phyloP scores from a whole-genome alignment of 495 filamentous ascomycete genomes.

The Apodospora peruviana region DNA sequence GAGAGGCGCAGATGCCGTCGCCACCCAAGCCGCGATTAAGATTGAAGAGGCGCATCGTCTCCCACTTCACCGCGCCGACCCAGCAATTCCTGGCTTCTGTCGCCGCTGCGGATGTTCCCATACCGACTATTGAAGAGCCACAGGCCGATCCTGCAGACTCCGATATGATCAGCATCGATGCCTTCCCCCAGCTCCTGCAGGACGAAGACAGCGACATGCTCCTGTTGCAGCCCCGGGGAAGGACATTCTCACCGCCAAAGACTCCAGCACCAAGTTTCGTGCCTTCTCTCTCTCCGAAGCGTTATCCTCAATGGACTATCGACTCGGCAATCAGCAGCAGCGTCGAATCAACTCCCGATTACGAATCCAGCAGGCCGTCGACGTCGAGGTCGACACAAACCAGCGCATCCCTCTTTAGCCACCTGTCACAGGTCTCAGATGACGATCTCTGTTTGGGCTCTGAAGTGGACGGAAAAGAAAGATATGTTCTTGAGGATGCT shows the following conservation, averaged over 20 bases:
- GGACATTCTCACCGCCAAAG: conserved; percentile 38
- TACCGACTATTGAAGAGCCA: conserved; percentile 48
- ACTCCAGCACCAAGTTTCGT: conserved; percentile 37
- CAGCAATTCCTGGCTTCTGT: conserved; percentile 54
- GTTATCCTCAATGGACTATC: conserved; percentile 44
- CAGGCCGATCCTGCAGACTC: conserved; percentile 25
- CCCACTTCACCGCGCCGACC: conserved; percentile 44
- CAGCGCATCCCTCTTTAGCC: conserved; percentile 43
- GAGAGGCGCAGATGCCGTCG: conserved; percentile 32
- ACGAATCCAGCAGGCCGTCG: conserved; percentile 46
- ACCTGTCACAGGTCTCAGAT: conserved; percentile 41
- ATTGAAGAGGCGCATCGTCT: conserved; percentile 42
- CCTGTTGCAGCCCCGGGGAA: conserved; percentile 21
- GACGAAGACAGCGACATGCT: conserved; percentile 28
- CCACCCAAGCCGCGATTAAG: conserved; percentile 39
- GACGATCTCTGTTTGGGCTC: conserved; percentile 39
- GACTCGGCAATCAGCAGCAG: conserved; percentile 40
- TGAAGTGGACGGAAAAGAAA: conserved; percentile 32
- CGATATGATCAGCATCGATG: conserved; percentile 23
- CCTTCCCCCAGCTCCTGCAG: conserved; percentile 18
- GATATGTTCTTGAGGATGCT: conserved; percentile 7
- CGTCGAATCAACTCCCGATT: conserved; percentile 44
- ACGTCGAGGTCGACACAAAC: conserved; percentile 46
- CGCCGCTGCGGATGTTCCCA: conserved; percentile 49
- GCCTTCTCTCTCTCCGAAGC: conserved; percentile 23